Percentiles rank a stretch among this genome's conserved stretches.
These are phyloP conservation scores for Aspergillus ellipticus DNA, from an alignment of 495 filamentous ascomycete genomes.

Conservation along the genomic window DNA sequence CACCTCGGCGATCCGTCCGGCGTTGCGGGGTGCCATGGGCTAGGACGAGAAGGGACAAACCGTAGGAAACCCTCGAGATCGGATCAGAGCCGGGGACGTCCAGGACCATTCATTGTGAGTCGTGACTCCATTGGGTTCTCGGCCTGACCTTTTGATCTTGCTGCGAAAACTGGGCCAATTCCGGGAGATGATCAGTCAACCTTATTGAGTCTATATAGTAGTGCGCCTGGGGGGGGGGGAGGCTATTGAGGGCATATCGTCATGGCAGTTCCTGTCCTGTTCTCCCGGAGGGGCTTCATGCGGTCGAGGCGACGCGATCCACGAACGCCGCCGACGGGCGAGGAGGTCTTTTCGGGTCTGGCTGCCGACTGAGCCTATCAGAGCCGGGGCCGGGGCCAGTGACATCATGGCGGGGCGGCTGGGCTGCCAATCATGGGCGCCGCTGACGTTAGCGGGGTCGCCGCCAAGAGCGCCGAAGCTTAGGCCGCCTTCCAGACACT, in stretches of 20 bases:
- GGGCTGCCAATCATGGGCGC: constrained; percentile 17
- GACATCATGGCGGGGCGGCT: constrained; percentile 17
- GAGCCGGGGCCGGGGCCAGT: neutral
- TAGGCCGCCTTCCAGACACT: constrained; percentile 22
- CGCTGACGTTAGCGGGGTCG: constrained; percentile 16
- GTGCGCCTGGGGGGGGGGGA: neutral
- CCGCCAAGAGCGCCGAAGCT: constrained; percentile 21
- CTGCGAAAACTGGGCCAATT: neutral
- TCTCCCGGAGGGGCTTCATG: neutral
- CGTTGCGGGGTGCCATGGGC: constrained; percentile 9
- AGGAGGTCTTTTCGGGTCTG: constrained; percentile 10
- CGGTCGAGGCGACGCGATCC: constrained; percentile 7
- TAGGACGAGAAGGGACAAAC: constrained; percentile 1
- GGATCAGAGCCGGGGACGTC: neutral
- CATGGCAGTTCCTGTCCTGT: neutral
- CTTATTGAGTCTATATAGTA: neutral
- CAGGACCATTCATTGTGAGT: too few relatives aligned
- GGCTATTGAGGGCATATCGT: neutral
- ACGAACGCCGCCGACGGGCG: constrained; percentile 16
- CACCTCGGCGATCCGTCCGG: neutral
- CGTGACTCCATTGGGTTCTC: neutral
- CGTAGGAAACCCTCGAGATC: neutral
- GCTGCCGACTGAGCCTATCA: constrained; percentile 13
- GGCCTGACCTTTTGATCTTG: neutral
- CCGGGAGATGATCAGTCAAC: neutral